Conservation (phyloP, 306 rosid genomes). For the Sicyos edulis region DNA sequence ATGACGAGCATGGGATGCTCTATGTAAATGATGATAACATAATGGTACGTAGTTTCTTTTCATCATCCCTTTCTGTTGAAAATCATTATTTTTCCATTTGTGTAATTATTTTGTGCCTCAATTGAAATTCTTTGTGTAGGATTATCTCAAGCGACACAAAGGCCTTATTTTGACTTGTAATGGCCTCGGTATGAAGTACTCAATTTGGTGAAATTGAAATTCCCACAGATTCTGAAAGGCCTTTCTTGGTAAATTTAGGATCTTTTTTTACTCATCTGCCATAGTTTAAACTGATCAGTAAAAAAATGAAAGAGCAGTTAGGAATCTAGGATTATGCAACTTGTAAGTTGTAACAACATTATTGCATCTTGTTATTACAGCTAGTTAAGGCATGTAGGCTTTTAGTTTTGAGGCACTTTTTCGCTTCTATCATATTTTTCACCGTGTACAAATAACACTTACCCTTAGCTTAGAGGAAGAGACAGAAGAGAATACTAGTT, state of each 20-base stretch:
- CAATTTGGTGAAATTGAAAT: constrained; percentile 53
- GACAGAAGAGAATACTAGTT: neutral
- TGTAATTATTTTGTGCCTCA: neutral
- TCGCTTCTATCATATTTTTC: neutral
- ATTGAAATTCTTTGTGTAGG: constrained; percentile 39
- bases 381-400: neutral
- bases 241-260: neutral
- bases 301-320: neutral
- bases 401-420: neutral
- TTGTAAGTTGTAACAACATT: neutral
- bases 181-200: constrained; percentile 86
- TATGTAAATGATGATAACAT: constrained; percentile 65
- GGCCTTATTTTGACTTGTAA: constrained; percentile 96
- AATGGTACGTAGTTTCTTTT: constrained; percentile 46
- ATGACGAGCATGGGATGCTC: constrained; percentile 78
- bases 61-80: constrained; percentile 20
- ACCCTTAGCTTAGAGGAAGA: neutral
- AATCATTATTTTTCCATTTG: neutral
- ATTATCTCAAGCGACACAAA: constrained; percentile 87
- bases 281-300: neutral
- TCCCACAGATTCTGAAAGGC: neutral
- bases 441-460: neutral
- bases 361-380: neutral
- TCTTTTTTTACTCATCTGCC: neutral
- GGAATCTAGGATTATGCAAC: neutral